Base-by-base conservation (phyloP, 116 monocot species). In the Trichopus zeylanicus region DNA sequence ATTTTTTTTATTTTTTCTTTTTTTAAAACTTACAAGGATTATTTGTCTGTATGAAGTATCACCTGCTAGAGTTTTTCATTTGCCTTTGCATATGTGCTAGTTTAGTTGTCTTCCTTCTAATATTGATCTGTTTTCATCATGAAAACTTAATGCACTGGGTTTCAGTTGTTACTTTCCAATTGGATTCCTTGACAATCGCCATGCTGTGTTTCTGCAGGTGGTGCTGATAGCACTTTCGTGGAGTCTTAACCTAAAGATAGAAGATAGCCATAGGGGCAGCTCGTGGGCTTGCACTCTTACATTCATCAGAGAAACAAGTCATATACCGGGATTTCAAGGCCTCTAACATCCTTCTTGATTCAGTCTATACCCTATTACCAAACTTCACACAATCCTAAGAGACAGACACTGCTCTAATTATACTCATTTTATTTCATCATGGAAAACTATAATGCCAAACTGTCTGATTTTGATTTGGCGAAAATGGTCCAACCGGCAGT, bases 241-340 rank as follows among this genome's bases (percentile, higher is more conserved):
- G 93, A 63, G 32, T 37, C 62, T 85, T 18, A 68, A 88, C 55
- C 61, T 93, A 22, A 88, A 85, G 68, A 82, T n/a, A n/a, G n/a
- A n/a, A n/a, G n/a, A n/a, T 93, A 35, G 67, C 70, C n/a, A 57
- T 73, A 18, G 88, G 82, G 12, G 93, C 93, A 28, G 93, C 88
- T 29, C 67, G 80, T 60, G 93, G 93, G 24, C 85, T 93, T 47
- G 82, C 70, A 7, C 88, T 85, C 75, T 42, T 93, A 22, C 89
- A 85, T 53, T 20, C 76, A 11, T 73, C 85, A 26, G 79, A 89
- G n/a, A 74, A 57, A 39, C 67, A 78, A 25, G 73, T 92, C 32
- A 92, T 92, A 26, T 92, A 87, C 53, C 72, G 92, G 25, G 90
- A 97, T 35, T 87, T 97, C 70, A 97, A 97, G 55, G 76, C 90